phyloP scores from a whole-genome alignment of 1,284 basidiomycete species.

The Peniophora sp. region DNA sequence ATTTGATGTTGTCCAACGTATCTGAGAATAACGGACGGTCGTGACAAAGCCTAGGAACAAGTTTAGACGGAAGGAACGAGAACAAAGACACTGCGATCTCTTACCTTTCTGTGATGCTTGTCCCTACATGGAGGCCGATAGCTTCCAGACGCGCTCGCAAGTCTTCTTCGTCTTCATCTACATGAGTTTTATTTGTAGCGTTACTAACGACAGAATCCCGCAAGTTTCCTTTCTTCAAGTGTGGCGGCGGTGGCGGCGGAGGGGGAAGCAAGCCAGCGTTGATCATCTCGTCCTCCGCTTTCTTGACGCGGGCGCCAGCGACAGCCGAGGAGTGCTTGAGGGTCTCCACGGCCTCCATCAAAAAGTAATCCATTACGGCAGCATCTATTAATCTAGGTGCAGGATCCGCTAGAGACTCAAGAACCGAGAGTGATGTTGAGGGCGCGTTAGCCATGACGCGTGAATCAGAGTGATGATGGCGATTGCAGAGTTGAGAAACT shows the following conservation, averaged over 20 bases:
- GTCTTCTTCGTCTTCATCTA: constrained; percentile 70
- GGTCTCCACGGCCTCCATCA: constrained; percentile 72
- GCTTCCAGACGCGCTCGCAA: constrained; percentile 66
- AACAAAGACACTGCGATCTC: constrained; percentile 13
- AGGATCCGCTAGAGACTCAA: constrained; percentile 43
- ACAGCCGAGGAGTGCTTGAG: constrained; percentile 65
- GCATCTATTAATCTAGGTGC: constrained; percentile 59
- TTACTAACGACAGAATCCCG: constrained; percentile 48
- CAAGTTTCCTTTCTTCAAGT: constrained; percentile 34
- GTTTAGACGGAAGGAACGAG: background rate
- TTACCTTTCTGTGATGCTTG: constrained; percentile 79
- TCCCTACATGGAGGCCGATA: constrained; percentile 83
- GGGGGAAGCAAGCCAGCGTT: constrained; percentile 60
- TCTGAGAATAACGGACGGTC: constrained; percentile 72
- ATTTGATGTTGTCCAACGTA: constrained; percentile 88
- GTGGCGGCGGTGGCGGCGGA: constrained; percentile 27
- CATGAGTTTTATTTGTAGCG: constrained; percentile 17
- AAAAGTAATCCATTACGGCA: constrained; percentile 75
- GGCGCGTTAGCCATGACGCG: constrained; percentile 9
- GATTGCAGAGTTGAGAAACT: constrained; percentile 1
- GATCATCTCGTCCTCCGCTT: constrained; percentile 67
- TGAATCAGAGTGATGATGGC: constrained; percentile 8
- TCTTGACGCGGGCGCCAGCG: constrained; percentile 56
- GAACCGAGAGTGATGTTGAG: constrained; percentile 33
- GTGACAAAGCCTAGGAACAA: constrained; percentile 55